Evolutionary conservation across 371 early-diverging fungal genomes (phyloP).

Genomic region (Rhizopus stolonifer): DNA sequence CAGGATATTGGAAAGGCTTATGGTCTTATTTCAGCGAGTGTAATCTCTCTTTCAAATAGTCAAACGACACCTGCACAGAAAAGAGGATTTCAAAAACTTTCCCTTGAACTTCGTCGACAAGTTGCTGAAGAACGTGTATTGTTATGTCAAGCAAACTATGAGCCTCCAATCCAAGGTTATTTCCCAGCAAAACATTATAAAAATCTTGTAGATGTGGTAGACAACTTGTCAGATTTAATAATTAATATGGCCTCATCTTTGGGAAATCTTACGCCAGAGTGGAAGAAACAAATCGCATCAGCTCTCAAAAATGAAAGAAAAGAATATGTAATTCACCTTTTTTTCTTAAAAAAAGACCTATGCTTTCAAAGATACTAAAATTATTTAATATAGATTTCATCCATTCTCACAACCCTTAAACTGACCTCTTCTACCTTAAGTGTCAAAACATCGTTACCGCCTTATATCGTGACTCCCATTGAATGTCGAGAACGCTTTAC

Average conservation of each 20-base stretch:
- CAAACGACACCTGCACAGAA: constrained; percentile 15
- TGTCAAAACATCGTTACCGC: constrained; percentile 43
- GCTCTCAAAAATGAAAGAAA: constrained; percentile 31
- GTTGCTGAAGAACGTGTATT: constrained; percentile 35
- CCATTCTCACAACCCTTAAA: constrained; percentile 42
- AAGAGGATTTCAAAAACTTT: constrained; percentile 30
- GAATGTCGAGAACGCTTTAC: constrained; percentile 29
- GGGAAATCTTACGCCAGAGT: constrained; percentile 15
- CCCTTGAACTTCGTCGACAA: constrained; percentile 35
- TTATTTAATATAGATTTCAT: constrained; percentile 28
- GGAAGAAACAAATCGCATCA: constrained; percentile 25
- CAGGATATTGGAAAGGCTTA: constrained; percentile 40
- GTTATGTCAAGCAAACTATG: constrained; percentile 29
- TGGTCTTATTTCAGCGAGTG: constrained; percentile 27
- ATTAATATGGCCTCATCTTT: constrained; percentile 33
- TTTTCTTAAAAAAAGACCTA: too few relatives aligned
- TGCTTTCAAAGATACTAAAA: not conserved
- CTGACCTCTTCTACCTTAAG: constrained; percentile 37
- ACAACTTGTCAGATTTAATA: constrained; percentile 43
- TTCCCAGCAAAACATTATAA: constrained; percentile 34
- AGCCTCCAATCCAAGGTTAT: constrained; percentile 43
- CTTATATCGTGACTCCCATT: constrained; percentile 34
- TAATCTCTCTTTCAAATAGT: constrained; percentile 2
- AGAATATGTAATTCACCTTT: constrained; percentile 32
- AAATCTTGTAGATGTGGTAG: constrained; percentile 33